Conservation (phyloP, 2,329 filamentous ascomycete species). For the Xylariaceae sp. region DNA sequence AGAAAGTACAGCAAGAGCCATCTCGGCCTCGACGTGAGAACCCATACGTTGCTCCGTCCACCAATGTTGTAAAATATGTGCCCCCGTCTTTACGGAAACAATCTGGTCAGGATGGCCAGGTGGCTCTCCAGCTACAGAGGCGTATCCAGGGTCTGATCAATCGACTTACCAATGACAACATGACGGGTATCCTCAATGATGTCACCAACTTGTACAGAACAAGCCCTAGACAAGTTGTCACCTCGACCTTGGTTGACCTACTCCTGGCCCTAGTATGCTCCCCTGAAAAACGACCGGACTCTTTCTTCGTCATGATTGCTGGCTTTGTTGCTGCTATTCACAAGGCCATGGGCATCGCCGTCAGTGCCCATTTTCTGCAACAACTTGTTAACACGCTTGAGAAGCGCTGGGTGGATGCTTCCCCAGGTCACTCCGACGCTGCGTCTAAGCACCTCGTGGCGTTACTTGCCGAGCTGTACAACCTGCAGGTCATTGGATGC, state of each 20-base stretch:
- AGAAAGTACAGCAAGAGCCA: conserved; percentile 24
- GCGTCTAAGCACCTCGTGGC: conserved; percentile 63
- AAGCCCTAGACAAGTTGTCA: conserved; percentile 85
- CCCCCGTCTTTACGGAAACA: conserved; percentile 77
- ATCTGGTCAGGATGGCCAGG: conserved; percentile 62
- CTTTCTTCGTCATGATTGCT: conserved; percentile 85
- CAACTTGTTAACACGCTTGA: conserved; percentile 74
- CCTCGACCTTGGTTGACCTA: conserved; percentile 72
- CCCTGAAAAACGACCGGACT: conserved; percentile 74
- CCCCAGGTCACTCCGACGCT: conserved; percentile 32
- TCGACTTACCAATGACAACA: conserved; percentile 85
- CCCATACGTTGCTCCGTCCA: conserved; percentile 76
- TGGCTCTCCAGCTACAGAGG: conserved; percentile 66
- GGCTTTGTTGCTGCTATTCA: conserved; percentile 88
- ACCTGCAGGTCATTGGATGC: conserved; percentile 82
- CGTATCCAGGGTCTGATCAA: conserved; percentile 89
- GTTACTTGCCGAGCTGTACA: conserved; percentile 83
- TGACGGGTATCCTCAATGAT: conserved; percentile 78
- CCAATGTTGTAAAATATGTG: conserved; percentile 70
- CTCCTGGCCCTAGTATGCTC: conserved; percentile 79
- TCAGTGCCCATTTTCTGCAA: conserved; percentile 83
- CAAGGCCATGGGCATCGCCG: conserved; percentile 81
- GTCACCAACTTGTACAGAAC: conserved; percentile 80
- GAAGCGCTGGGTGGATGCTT: conserved; percentile 53
- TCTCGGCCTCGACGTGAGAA: conserved; percentile 67